Percentiles rank a stretch among this genome's conserved stretches.
Conservation (phyloP, 306 rosid species). For the Vicia sativa region DNA sequence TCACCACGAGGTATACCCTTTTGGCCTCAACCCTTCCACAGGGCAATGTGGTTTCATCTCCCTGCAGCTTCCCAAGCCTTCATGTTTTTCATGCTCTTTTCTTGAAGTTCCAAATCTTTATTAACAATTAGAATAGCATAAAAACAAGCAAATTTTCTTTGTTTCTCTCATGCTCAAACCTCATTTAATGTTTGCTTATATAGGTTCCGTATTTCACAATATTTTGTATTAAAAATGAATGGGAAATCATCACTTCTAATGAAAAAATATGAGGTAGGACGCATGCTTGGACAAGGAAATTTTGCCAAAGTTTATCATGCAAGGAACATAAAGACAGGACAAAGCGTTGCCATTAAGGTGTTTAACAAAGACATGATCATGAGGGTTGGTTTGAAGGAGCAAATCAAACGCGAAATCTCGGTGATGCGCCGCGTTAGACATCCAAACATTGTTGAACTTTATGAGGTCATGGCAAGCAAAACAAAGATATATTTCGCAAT, state of each 20-base stretch:
- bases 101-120: background rate
- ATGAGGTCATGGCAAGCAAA: slow-evolving; percentile 74
- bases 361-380: slow-evolving; percentile 56
- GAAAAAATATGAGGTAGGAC: slow-evolving; percentile 57
- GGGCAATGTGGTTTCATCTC: slow-evolving; percentile 32
- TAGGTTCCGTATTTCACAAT: background rate
- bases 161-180: background rate
- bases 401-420: slow-evolving; percentile 63
- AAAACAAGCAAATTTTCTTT: background rate
- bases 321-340: slow-evolving; percentile 48
- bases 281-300: slow-evolving; percentile 60
- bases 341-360: slow-evolving; percentile 56
- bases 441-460: slow-evolving; percentile 63
- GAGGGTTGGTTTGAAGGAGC: slow-evolving; percentile 55
- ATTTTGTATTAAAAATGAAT: slow-evolving; percentile 31
- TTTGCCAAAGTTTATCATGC: slow-evolving; percentile 65
- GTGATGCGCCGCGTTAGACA: slow-evolving; percentile 55
- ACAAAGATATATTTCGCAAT: slow-evolving; percentile 66
- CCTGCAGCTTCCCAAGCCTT: slow-evolving; percentile 21
- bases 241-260: slow-evolving; percentile 44
- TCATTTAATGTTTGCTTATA: background rate
- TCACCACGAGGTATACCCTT: background rate
- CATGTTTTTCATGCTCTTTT: slow-evolving; percentile 1
- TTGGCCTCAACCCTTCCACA: slow-evolving; percentile 28
- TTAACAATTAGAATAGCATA: background rate